Evolutionary conservation across 805 yeast species (phyloP).

Genomic region (Kluyveromyces aestuarii): DNA sequence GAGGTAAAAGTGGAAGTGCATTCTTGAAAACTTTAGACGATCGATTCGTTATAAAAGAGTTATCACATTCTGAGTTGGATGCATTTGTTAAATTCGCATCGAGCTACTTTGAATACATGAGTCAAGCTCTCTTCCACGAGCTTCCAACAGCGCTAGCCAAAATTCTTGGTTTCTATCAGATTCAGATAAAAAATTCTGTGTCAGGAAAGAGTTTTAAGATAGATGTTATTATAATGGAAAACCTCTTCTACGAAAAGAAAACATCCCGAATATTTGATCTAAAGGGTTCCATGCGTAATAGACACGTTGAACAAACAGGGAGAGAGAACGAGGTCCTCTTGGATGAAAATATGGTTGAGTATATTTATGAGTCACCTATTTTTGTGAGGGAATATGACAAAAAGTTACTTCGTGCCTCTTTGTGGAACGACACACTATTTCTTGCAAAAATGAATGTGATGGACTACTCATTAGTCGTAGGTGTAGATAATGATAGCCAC

Average conservation of each 20-base stretch:
- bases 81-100: conserved; percentile 95
- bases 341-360: conserved; percentile 98
- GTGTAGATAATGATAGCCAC: conserved; percentile 62
- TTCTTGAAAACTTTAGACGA: conserved; percentile 89
- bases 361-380: conserved; percentile 90
- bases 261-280: conserved; percentile 85
- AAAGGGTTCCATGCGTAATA: conserved; percentile 95
- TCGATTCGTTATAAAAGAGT: conserved; percentile 79
- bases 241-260: conserved; percentile 74
- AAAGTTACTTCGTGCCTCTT: conserved; percentile 71
- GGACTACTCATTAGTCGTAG: conserved; percentile 95
- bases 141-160: conserved; percentile 91
- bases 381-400: conserved; percentile 91
- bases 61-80: conserved; percentile 81
- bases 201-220: conserved; percentile 72
- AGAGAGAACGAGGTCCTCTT: conserved; percentile 86
- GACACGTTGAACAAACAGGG: conserved; percentile 96
- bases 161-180: conserved; percentile 91
- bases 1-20: conserved; percentile 95
- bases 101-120: conserved; percentile 89
- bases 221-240: conserved; percentile 94
- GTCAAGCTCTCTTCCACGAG: conserved; percentile 90
- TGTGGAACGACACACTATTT: conserved; percentile 92
- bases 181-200: conserved; percentile 71
- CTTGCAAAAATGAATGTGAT: conserved; percentile 95